Base-by-base conservation (phyloP, 495 filamentous ascomycete genomes). In the Saxispiralis lemnorum region DNA sequence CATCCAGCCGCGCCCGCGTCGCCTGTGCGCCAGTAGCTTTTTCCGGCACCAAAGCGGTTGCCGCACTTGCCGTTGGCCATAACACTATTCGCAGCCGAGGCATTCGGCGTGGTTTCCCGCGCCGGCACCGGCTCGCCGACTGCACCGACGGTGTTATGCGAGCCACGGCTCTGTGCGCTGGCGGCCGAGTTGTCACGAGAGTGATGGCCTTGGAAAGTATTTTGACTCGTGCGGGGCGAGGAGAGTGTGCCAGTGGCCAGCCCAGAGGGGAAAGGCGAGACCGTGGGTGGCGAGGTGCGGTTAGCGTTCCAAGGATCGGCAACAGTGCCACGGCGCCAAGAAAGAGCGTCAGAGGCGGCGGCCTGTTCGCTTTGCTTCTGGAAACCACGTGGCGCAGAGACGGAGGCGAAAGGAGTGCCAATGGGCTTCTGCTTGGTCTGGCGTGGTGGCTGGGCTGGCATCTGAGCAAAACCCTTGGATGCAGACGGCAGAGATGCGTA, bases 101-200 rank as follows among this genome's bases (percentile, higher is more conserved):
- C 41, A 2, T 30, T 15, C 24, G 31, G 19, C 20, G 42, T 2
- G 16, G 37, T 32, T 18, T 49, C 42, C 7, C 39, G 6, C 6
- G 38, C 17, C 1, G 42, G 40, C 47, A 43, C 48, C 15, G 45
- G 42, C 15, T 47, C 45, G 5, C 20, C 49, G 13, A 34, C 17
- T 2, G 34, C 24, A 9, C 24, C 24, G 24, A 28, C 38, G 6
- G 32, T 33, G 21, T 17, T 31, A 37, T 46, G 47, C 21, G 51
- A 53, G 14, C 24, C 28, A 6, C 38, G 14, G 35, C 46, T 53
- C 38, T 43, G 51, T 36, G 43, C 34, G 33, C 46, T 49, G 36
- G 15, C 44, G 38, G 43, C 46, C 38, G 47, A 49, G 43, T 43
- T 46, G 34, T 39, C 47, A 18, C 51, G 46, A 16, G 51, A 53